Conservation (phyloP, 768 basidiomycete species). For the Calvatia gigantea region DNA sequence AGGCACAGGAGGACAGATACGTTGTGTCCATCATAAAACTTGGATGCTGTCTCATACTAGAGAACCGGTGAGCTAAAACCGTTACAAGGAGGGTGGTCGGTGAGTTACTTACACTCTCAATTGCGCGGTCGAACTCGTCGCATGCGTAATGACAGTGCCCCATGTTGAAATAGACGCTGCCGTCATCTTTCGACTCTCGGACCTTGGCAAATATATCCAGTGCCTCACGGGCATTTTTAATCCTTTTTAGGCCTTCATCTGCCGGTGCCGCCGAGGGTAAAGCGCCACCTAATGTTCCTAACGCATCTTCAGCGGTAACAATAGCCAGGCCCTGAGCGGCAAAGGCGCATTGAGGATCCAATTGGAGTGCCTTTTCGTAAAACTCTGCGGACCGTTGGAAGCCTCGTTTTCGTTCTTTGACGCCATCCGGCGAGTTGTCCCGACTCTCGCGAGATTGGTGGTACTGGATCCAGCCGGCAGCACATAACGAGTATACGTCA, state of each 20-base stretch:
- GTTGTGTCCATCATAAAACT: constrained; percentile 73
- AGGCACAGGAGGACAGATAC: constrained; percentile 78
- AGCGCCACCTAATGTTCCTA: constrained; percentile 63
- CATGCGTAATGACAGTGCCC: constrained; percentile 92
- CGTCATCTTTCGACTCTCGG: constrained; percentile 76
- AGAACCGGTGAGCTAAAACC: background rate
- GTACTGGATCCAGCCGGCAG: constrained; percentile 84
- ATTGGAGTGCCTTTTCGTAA: constrained; percentile 84
- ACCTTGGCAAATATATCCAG: constrained; percentile 88
- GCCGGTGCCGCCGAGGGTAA: constrained; percentile 37
- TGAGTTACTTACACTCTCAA: constrained; percentile 82
- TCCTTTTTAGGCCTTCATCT: constrained; percentile 64
- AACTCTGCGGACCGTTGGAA: constrained; percentile 87
- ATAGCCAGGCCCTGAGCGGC: constrained; percentile 97
- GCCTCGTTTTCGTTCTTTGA: constrained; percentile 70
- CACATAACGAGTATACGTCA: constrained; percentile 90
- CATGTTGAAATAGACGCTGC: constrained; percentile 92
- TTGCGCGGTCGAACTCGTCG: constrained; percentile 94
- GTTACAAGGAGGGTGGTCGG: background rate
- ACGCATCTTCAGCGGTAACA: constrained; percentile 85
- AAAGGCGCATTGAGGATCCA: constrained; percentile 84
- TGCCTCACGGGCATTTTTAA: constrained; percentile 81
- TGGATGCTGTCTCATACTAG: constrained; percentile 91
- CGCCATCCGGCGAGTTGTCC: constrained; percentile 51
- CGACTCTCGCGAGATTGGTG: constrained; percentile 82